These are phyloP conservation scores for Jimgerdemannia lactiflua DNA, from an alignment of 192 early-diverging fungal species.

Conservation along the genomic window DNA sequence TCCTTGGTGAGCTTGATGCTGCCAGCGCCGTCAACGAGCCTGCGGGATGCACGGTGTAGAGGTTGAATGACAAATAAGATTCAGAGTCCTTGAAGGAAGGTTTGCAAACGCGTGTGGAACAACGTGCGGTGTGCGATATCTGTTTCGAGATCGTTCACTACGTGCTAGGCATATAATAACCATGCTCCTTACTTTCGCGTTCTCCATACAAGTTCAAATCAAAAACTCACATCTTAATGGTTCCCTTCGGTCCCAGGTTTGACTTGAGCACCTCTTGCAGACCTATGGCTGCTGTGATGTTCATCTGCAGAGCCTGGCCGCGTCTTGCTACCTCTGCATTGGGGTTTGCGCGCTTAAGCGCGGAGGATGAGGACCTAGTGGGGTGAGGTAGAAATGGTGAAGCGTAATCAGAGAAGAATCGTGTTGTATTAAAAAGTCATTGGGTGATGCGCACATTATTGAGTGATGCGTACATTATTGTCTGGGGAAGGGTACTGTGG, in stretches of 20 bases:
- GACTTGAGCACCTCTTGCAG: conserved; percentile 94
- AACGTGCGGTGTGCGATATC: neutral
- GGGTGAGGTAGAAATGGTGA: too few species aligned
- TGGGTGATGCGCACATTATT: too few species aligned
- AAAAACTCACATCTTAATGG: conserved; percentile 87
- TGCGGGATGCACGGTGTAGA: conserved; percentile 17
- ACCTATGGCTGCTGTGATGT: conserved; percentile 94
- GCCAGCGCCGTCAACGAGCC: conserved; percentile 95
- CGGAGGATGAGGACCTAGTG: conserved; percentile 52
- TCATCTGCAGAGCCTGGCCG: conserved; percentile 95
- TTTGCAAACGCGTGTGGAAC: neutral
- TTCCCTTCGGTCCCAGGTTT: conserved; percentile 97
- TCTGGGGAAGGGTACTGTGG: too few species aligned
- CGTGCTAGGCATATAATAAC: neutral
- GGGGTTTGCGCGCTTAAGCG: conserved; percentile 93
- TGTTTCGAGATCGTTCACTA: neutral
- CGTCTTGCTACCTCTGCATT: conserved; percentile 98
- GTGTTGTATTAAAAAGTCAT: too few species aligned
- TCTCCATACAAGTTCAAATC: too few species aligned
- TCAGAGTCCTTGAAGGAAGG: too few species aligned
- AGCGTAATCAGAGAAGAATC: too few species aligned
- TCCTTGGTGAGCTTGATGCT: conserved; percentile 98
- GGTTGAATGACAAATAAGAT: neutral
- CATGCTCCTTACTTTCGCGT: too few species aligned
- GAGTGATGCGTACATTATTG: too few species aligned